A percentile compares a stretch with the other conserved stretches of the same genome.
Evolutionary conservation across 257 asterid genomes (phyloP).

Genomic region (Dorcoceras hygrometricum): DNA sequence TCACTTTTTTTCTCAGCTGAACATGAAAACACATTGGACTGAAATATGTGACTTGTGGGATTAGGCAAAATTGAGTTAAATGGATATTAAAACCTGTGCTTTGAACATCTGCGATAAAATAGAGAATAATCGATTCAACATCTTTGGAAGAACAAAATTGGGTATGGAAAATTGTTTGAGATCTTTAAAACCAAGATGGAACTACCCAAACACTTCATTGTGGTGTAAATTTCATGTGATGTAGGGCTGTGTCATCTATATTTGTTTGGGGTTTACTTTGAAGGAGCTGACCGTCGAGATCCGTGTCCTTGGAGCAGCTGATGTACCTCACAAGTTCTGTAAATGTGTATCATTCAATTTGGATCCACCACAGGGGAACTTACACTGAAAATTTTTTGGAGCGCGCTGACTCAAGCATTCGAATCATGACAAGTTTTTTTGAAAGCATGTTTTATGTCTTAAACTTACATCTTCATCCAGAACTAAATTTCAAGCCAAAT

Average conservation of each 20-base stretch:
- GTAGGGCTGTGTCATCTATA: background rate
- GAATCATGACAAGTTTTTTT: too few relatives aligned
- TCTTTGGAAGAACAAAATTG: background rate
- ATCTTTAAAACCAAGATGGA: background rate
- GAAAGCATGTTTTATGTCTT: too few relatives aligned
- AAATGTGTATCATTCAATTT: constrained; percentile 1
- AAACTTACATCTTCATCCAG: too few relatives aligned
- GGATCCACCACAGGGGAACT: background rate
- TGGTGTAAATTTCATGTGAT: background rate
- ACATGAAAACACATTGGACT: background rate
- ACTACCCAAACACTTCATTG: background rate
- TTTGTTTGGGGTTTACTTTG: constrained; percentile 2
- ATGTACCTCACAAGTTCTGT: background rate
- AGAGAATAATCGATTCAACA: background rate
- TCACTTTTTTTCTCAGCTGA: background rate
- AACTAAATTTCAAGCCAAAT: too few relatives aligned
- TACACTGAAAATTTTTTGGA: background rate
- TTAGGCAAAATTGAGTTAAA: too few relatives aligned
- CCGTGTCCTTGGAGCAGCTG: background rate
- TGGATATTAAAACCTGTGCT: too few relatives aligned
- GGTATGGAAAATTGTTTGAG: background rate
- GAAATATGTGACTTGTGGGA: too few relatives aligned
- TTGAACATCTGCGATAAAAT: background rate
- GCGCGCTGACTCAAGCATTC: too few relatives aligned
- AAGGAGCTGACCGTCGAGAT: constrained; percentile 11